These are phyloP conservation scores for Calonectria pseudoturangicola DNA, from an alignment of 2,329 filamentous ascomycete genomes.

Conservation along the genomic window DNA sequence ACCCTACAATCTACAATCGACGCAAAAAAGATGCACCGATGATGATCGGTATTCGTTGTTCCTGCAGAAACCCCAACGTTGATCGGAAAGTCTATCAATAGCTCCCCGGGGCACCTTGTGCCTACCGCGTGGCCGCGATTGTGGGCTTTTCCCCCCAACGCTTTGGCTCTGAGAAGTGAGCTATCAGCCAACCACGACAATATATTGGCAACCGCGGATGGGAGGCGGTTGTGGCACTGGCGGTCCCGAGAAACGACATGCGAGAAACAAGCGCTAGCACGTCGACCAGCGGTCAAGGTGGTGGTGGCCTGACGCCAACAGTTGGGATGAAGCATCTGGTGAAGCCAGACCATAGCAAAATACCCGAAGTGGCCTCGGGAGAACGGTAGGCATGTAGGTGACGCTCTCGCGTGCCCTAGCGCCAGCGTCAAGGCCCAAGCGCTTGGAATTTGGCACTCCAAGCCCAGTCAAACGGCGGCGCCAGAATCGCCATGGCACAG, in stretches of 20 bases:
- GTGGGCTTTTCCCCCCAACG: slow-evolving; percentile 1
- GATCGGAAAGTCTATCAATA: slow-evolving; percentile 18
- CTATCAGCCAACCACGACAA: background rate
- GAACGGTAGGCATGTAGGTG: background rate
- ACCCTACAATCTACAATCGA: slow-evolving; percentile 38
- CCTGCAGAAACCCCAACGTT: slow-evolving; percentile 34
- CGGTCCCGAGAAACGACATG: background rate
- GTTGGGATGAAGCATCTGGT: slow-evolving; percentile 29
- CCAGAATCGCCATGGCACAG: slow-evolving; percentile 44
- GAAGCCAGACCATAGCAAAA: slow-evolving; percentile 9
- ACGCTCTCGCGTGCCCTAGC: slow-evolving; percentile 14
- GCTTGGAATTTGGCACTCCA: slow-evolving; percentile 32
- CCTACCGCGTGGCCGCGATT: background rate
- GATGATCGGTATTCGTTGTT: slow-evolving; percentile 19
- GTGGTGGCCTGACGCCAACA: background rate
- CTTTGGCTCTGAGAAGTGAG: slow-evolving; percentile 6
- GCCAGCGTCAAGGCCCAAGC: slow-evolving; percentile 34
- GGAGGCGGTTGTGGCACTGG: background rate
- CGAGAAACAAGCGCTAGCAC: slow-evolving; percentile 2
- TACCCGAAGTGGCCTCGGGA: slow-evolving; percentile 5
- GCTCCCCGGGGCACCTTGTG: background rate
- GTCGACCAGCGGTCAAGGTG: slow-evolving; percentile 1
- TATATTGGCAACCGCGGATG: background rate
- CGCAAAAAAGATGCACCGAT: background rate
- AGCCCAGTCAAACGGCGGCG: slow-evolving; percentile 49